A percentile compares a stretch with the other conserved stretches of the same genome.
These are phyloP conservation scores for Breynia disticha DNA, from an alignment of 441 rosid species.

Conservation along the genomic window DNA sequence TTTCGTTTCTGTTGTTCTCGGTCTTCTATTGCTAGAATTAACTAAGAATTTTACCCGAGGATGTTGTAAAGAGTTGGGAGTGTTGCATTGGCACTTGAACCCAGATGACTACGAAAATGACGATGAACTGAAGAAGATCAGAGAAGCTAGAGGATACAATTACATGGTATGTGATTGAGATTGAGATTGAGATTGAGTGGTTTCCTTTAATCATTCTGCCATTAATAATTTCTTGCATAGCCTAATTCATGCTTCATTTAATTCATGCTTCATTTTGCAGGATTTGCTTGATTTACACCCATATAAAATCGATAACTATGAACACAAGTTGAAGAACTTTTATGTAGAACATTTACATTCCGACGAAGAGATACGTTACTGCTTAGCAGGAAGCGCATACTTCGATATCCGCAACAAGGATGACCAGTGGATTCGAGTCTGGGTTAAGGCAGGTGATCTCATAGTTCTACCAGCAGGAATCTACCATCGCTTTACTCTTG, in stretches of 20 bases:
- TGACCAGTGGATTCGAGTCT: constrained; percentile 67
- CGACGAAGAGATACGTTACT: constrained; percentile 85
- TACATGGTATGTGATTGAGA: constrained; percentile 54
- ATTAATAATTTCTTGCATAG: neutral
- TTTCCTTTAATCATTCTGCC: neutral
- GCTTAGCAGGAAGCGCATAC: constrained; percentile 71
- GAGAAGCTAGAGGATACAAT: constrained; percentile 69
- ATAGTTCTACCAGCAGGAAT: constrained; percentile 72
- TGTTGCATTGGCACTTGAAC: constrained; percentile 66
- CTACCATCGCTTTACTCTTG: constrained; percentile 82
- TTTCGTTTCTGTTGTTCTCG: neutral
- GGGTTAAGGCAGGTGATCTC: constrained; percentile 66
- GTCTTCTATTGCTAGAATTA: neutral
- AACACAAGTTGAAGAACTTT: constrained; percentile 78
- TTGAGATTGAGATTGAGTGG: too few relatives aligned
- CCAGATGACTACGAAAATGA: constrained; percentile 63
- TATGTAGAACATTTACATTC: constrained; percentile 79
- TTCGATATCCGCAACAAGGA: constrained; percentile 71
- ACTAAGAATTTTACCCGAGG: neutral
- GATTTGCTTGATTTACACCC: constrained; percentile 79
- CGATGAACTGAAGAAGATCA: constrained; percentile 41
- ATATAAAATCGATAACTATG: constrained; percentile 62
- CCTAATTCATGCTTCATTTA: too few relatives aligned
- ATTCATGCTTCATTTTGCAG: constrained; percentile 19
- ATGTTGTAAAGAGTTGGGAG: constrained; percentile 51